Evolutionary conservation across 148 eudicot genomes (phyloP).

Genomic region (Vaccinium macrocarpon): DNA sequence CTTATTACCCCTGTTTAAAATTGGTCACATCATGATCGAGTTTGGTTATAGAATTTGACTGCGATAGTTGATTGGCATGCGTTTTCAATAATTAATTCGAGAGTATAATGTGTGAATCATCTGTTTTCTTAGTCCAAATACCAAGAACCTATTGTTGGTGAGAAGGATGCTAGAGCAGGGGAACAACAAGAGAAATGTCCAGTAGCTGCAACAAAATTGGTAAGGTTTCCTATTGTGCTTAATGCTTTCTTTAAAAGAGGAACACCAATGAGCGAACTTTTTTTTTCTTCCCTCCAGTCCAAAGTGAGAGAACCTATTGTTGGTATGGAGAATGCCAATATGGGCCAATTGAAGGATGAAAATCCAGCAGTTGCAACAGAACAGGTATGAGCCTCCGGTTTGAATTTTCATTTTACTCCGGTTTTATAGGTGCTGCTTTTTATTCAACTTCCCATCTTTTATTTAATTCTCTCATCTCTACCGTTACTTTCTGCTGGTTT

Average conservation of each 20-base stretch:
- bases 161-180: background rate
- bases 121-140: background rate
- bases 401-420: background rate
- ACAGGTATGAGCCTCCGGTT: slow-evolving; percentile 3
- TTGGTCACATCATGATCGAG: background rate
- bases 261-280: background rate
- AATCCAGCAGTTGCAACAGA: slow-evolving; percentile 2
- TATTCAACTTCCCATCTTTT: background rate
- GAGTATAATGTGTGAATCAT: background rate
- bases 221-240: background rate
- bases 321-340: background rate
- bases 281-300: background rate
- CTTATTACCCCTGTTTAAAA: background rate
- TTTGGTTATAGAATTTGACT: background rate
- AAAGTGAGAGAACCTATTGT: background rate
- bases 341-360: background rate
- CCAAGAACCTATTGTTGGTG: slow-evolving; percentile 2
- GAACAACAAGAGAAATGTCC: slow-evolving; percentile 1
- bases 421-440: background rate
- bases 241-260: background rate
- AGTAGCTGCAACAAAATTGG: slow-evolving; percentile 11
- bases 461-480: background rate
- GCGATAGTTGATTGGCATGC: background rate
- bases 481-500: background rate
- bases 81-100: background rate